Evolutionary conservation across 1,284 basidiomycete genomes (phyloP).

Genomic region (Irpex lacteus): DNA sequence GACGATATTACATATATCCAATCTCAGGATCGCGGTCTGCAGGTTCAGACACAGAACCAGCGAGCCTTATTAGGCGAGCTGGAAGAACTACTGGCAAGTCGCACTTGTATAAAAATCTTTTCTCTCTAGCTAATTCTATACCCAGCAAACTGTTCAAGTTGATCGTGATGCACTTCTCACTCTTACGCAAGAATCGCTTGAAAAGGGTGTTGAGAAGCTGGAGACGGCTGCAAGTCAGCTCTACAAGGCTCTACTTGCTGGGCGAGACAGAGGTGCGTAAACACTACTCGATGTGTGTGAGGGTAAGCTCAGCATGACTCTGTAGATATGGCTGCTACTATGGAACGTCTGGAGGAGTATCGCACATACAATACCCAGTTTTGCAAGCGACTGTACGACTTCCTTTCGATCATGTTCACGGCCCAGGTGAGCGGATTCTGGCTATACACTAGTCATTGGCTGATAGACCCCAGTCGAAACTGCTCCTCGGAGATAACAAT

Average conservation of each 20-base stretch:
- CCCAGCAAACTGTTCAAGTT: conserved; percentile 91
- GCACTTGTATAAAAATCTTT: background rate
- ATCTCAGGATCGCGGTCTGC: conserved; percentile 93
- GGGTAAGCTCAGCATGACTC: background rate
- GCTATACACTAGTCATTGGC: background rate
- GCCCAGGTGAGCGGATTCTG: conserved; percentile 58
- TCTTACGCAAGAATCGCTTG: conserved; percentile 84
- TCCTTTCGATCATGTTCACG: conserved; percentile 86
- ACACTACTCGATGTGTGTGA: background rate
- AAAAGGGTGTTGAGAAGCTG: conserved; percentile 78
- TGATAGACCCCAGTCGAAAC: conserved; percentile 48
- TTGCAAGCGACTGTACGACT: conserved; percentile 88
- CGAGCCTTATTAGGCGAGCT: conserved; percentile 78
- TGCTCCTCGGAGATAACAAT: conserved; percentile 58
- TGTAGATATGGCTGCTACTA: conserved; percentile 89
- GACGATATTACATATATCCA: conserved; percentile 98
- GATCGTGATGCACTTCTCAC: conserved; percentile 72
- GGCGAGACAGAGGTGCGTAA: conserved; percentile 75
- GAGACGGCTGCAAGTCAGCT: conserved; percentile 85
- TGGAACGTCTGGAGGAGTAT: conserved; percentile 90
- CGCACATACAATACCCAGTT: conserved; percentile 86
- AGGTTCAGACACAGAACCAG: conserved; percentile 98
- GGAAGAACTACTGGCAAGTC: conserved; percentile 76
- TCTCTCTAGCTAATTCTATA: conserved; percentile 7
- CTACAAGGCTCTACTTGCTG: conserved; percentile 94